Evolutionary conservation across 129 eudicot species (phyloP).

Genomic region (Centella asiatica): DNA sequence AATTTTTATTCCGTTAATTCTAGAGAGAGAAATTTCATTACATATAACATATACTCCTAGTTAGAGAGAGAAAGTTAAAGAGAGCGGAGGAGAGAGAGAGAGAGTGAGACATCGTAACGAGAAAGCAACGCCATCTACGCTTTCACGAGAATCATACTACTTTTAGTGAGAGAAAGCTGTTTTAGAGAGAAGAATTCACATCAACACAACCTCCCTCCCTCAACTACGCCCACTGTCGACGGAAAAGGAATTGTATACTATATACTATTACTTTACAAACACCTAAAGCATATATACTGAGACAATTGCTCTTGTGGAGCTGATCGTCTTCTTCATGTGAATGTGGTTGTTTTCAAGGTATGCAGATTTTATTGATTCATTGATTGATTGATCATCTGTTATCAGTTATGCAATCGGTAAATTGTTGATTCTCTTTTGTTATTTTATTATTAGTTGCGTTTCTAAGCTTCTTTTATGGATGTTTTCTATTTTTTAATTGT

Average conservation of each 20-base stretch:
- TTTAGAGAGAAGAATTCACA: constrained; percentile 8
- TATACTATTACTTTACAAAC: neutral
- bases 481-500: neutral
- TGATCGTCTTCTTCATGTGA: constrained; percentile 9
- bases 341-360: constrained; percentile 6
- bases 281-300: neutral
- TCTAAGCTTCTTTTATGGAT: constrained; percentile 8
- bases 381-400: neutral
- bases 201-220: neutral
- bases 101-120: constrained; percentile 14
- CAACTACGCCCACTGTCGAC: neutral
- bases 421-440: neutral
- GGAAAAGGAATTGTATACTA: neutral
- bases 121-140: constrained; percentile 20
- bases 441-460: neutral
- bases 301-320: neutral
- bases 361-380: neutral
- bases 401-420: neutral
- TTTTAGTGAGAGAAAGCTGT: constrained; percentile 1
- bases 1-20: too few species aligned
- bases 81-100: neutral
- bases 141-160: constrained; percentile 20
- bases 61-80: neutral
- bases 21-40: too few species aligned
- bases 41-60: too few species aligned